Evolutionary conservation across 148 eudicot species (phyloP), one percentile per base, ranked within the genome.

Genomic region (Silene uniflora): DNA sequence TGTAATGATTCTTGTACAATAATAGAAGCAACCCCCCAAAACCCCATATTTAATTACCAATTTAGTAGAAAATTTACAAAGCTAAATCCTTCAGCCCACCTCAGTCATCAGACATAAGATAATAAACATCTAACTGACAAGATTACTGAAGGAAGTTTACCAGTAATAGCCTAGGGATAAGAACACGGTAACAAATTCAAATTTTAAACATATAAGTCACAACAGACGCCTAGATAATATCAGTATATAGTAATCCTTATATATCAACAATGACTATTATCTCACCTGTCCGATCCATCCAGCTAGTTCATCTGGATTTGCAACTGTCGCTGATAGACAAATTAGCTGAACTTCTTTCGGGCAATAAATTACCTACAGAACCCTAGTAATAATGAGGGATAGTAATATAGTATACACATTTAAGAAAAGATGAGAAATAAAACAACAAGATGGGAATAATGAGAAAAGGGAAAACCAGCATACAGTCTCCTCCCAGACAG

Each of bases 401-500:
- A 11, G 64, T 21, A 24, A 8, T 6, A 18, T 60, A 11, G 64
- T 21, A 24, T 32, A 54, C 67, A 72, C 42, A 76, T 35, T 32
- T 47, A 49, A 67, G 24, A 46, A 32, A 25, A 67, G 52, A 18
- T 71, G 35, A 59, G 17, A 56, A 56, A 64, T 6, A 27, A 49
- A 62, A 49, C 69, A 46, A 25, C 72, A 70, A 35, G 46, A 21
- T 13, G 10, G 59, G 52, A 61, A 42, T 21, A 64, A 21, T 44
- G 11, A 46, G 32, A 73, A 73, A 25, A 65, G 54, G 67, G 23
- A 73, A 75, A 78, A 59, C 49, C 69, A 72, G 85, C 96, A 74
- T 83, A 95, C 99, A 69, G 90, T 95, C 83, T 95, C 99, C 86
- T 95, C 99, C 99, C 99, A 95, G 65, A 95, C 99, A 75, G 99